Evolutionary conservation across 176 grass and related monocot genomes (phyloP), one percentile per base, ranked within the genome.

Genomic region (Carex pumila): DNA sequence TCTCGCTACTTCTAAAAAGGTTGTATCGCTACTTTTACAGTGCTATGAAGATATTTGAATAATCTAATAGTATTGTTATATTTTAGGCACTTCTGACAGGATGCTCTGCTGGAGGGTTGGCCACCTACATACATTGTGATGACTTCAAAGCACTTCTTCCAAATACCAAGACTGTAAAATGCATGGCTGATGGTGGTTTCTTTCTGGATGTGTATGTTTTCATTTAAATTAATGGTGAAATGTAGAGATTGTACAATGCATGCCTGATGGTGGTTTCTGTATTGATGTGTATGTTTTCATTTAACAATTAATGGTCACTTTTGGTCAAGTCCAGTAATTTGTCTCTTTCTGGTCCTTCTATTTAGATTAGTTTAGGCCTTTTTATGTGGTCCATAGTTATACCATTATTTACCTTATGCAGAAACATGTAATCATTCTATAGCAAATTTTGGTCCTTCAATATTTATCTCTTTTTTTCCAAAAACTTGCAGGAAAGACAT

Each of bases 51-150:
- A 78, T 37, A 18, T 69, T 70, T 60, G 3, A 12, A 1, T 19
- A 81, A 55, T 36, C 32, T 73, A 12, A 43, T 57, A 62, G n/a
- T n/a, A n/a, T n/a, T n/a, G n/a, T n/a, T n/a, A 18, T 85, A 59
- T 77, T 88, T 59, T 81, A 97, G 94, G 88, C 92, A 11, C 77
- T 97, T 34, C 90, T 97, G 62, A 74, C 88, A 50, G 92, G 92
- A 53, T 94, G 94, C 60, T 97, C 94, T 84, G 92, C 94, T 86
- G 94, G 94, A 81, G 87, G 88, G 71, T 89, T 92, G 62, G 90
- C 94, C 39, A 84, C 88, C 1, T 39, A 90, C 11, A 81, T 97
- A 18, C 90, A 94, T 72, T 97, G 94, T 74, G 85, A 94, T 79
- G 87, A 94, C 84, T 97, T 94, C 21, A 49, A 55, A 81, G 65